Conservation (phyloP, 169 alveolate genomes). For the Plasmodium reichenowi region DNA sequence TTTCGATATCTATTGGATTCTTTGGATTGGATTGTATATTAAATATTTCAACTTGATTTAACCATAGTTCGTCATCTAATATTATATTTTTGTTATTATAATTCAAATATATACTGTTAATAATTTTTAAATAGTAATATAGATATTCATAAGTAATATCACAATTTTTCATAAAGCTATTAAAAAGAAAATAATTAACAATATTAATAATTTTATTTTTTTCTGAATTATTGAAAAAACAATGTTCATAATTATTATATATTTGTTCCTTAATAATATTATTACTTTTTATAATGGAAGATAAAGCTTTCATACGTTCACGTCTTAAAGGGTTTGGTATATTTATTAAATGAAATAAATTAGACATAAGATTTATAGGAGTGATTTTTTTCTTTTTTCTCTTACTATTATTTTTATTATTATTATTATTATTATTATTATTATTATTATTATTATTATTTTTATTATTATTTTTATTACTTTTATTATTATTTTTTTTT, state of each 20-base stretch:
- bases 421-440: too few relatives aligned
- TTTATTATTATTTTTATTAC: background rate
- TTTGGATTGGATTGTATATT: background rate
- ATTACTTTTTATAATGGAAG: constrained; percentile 20
- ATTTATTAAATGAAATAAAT: constrained; percentile 67
- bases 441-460: background rate
- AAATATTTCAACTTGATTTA: constrained; percentile 11
- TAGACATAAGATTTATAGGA: constrained; percentile 60
- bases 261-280: constrained; percentile 51
- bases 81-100: constrained; percentile 13
- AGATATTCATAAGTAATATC: constrained; percentile 32
- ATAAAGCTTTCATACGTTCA: constrained; percentile 38
- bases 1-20: constrained; percentile 13
- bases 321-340: constrained; percentile 16
- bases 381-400: constrained; percentile 27
- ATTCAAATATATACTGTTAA: constrained; percentile 41
- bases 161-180: constrained; percentile 48
- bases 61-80: constrained; percentile 10
- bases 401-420: background rate
- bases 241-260: constrained; percentile 57
- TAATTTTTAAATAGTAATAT: constrained; percentile 49
- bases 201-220: constrained; percentile 54
- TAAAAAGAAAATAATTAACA: constrained; percentile 56
- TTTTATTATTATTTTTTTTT: too few relatives aligned
- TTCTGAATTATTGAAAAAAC: constrained; percentile 26